Conservation (phyloP, 2,329 filamentous ascomycete genomes). For the Reticulascus tulasneorum region DNA sequence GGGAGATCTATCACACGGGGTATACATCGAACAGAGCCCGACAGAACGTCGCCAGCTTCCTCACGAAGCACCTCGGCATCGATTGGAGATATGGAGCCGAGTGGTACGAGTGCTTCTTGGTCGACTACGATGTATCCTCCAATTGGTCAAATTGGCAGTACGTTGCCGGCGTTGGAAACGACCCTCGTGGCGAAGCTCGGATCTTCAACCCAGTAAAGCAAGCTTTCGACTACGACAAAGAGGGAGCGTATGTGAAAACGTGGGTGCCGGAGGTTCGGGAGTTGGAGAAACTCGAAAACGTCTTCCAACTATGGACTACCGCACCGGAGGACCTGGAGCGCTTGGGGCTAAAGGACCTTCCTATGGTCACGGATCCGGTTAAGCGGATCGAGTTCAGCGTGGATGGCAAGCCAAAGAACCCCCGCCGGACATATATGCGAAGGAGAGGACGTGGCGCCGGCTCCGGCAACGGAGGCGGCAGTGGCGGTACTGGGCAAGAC, state of each 20-base stretch:
- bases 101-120: constrained; percentile 73
- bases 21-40: constrained; percentile 74
- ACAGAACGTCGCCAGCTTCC: constrained; percentile 72
- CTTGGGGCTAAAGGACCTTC: constrained; percentile 51
- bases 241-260: constrained; percentile 64
- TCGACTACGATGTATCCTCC: constrained; percentile 71
- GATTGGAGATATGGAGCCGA: constrained; percentile 80
- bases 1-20: constrained; percentile 70
- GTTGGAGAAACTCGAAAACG: constrained; percentile 48
- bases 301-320: constrained; percentile 70
- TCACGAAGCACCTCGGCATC: constrained; percentile 68
- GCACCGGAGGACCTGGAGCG: constrained; percentile 52
- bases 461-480: neutral
- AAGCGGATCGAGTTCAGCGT: constrained; percentile 62
- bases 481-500: constrained; percentile 1
- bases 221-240: constrained; percentile 69
- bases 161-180: constrained; percentile 73
- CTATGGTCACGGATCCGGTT: constrained; percentile 65
- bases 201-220: constrained; percentile 83
- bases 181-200: constrained; percentile 66
- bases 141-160: constrained; percentile 89
- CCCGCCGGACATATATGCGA: constrained; percentile 27
- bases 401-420: constrained; percentile 41
- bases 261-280: constrained; percentile 67
- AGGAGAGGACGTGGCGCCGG: constrained; percentile 17